Conservation (phyloP, 208 protist species). For the Acanthamoeba castellanii region DNA sequence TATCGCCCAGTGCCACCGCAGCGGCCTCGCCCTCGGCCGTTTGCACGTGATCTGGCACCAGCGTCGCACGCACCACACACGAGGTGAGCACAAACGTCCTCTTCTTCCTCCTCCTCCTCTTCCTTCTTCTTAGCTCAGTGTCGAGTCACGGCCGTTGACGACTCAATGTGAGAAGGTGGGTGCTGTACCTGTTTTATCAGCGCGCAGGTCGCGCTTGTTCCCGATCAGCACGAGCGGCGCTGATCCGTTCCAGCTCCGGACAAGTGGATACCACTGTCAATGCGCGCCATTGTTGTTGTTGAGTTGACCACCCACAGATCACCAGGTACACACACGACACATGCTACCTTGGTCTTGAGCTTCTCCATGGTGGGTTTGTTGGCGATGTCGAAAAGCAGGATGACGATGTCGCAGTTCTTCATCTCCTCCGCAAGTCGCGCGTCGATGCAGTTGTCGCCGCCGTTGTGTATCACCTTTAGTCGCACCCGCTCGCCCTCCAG, state of each 20-base stretch:
- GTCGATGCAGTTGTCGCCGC: constrained; percentile 25
- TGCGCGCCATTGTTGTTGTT: background rate
- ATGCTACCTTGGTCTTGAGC: constrained; percentile 15
- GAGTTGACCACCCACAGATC: background rate
- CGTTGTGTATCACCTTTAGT: constrained; percentile 31
- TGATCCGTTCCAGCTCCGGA: constrained; percentile 29
- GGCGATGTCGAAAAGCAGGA: constrained; percentile 26
- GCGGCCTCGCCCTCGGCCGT: constrained; percentile 42
- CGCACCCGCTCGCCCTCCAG: background rate
- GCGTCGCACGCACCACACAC: background rate
- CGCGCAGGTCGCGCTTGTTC: constrained; percentile 23
- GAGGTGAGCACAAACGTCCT: background rate
- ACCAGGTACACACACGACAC: background rate
- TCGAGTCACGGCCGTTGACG: too few species aligned
- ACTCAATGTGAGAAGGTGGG: background rate
- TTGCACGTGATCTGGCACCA: constrained; percentile 32
- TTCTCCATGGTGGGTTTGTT: constrained; percentile 51
- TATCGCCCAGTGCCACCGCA: background rate
- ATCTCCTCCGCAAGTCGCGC: constrained; percentile 26
- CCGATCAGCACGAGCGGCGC: constrained; percentile 33
- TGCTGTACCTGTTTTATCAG: constrained; percentile 33
- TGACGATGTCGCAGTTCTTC: constrained; percentile 12
- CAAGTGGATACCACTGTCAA: constrained; percentile 36
- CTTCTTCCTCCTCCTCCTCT: background rate
- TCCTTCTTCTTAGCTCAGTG: background rate